Conservation (phyloP, 2,329 filamentous ascomycete genomes). For the Bipolaris sorokiniana region DNA sequence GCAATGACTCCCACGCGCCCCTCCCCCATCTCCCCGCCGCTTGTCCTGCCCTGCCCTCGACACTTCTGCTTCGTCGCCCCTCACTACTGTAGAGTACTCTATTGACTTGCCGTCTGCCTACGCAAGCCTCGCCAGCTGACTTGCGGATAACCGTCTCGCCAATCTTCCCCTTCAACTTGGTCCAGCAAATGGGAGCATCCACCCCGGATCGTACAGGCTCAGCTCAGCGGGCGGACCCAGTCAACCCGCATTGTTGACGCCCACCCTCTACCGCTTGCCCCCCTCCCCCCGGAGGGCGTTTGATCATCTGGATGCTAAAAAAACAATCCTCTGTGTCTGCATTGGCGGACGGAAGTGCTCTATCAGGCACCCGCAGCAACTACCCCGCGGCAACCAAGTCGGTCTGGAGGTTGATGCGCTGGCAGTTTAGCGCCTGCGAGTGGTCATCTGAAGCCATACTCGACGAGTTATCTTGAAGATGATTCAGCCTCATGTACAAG, state of each 20-base stretch:
- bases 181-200: constrained; percentile 17
- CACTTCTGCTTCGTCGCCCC: neutral
- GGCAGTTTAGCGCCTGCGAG: constrained; percentile 46
- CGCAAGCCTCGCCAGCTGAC: constrained; percentile 31
- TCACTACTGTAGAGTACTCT: neutral
- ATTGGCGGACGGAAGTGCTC: constrained; percentile 30
- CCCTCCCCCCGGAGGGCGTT: constrained; percentile 13
- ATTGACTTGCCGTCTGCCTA: constrained; percentile 2
- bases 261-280: constrained; percentile 17
- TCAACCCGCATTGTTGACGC: constrained; percentile 10
- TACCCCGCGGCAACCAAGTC: constrained; percentile 41
- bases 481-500: constrained; percentile 46
- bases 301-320: constrained; percentile 41
- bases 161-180: constrained; percentile 13
- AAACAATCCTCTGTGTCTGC: constrained; percentile 30
- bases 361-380: constrained; percentile 45
- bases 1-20: constrained; percentile 4
- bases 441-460: constrained; percentile 45
- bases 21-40: too few relatives aligned
- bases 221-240: constrained; percentile 19
- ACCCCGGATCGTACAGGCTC: constrained; percentile 26
- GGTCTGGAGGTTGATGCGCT: constrained; percentile 48
- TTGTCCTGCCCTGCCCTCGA: neutral
- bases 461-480: constrained; percentile 34
- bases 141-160: constrained; percentile 17